phyloP scores from a whole-genome alignment of 305 asterid species.

The Solanum hybrid region DNA sequence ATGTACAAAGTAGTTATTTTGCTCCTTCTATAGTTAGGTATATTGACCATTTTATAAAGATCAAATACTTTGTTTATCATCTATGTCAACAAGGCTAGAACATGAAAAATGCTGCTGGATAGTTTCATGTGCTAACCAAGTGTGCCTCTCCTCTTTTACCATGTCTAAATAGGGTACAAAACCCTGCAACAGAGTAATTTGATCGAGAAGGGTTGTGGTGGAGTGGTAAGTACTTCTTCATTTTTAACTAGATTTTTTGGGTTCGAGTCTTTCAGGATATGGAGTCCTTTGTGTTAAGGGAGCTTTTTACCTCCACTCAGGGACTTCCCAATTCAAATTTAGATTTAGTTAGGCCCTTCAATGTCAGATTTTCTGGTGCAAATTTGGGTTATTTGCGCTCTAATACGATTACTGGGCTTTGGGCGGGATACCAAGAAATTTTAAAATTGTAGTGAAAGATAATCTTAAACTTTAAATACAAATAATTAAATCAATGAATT shows the following conservation, averaged over 20 bases:
- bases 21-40: neutral
- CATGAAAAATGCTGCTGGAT: neutral
- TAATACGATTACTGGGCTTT: neutral
- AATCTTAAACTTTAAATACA: neutral
- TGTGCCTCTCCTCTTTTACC: neutral
- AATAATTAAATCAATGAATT: neutral
- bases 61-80: neutral
- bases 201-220: neutral
- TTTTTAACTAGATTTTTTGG: too few species aligned
- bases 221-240: neutral
- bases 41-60: neutral
- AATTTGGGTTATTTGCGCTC: neutral
- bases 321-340: neutral
- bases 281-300: neutral
- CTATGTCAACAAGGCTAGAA: neutral
- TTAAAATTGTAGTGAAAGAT: neutral
- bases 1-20: neutral
- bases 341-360: neutral
- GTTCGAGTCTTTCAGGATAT: neutral
- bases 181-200: neutral
- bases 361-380: neutral
- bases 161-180: neutral
- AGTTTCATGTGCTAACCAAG: neutral
- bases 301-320: neutral
- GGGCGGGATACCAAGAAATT: neutral